These are phyloP conservation scores for Anacardium occidentale DNA, from an alignment of 345 rosid species.

Conservation along the genomic window DNA sequence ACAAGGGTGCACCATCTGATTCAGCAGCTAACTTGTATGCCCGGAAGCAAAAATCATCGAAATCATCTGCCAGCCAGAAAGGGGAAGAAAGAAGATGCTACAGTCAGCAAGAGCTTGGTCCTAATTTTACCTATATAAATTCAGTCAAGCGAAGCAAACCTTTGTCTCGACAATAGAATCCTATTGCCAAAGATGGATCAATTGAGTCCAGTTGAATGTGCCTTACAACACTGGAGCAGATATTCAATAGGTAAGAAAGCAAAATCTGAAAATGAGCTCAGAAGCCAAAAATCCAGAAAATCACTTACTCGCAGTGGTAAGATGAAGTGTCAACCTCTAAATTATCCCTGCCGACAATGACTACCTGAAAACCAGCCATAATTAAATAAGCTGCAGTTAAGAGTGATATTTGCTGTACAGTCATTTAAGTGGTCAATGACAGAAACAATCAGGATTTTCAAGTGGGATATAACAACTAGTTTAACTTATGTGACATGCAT, in stretches of 20 bases:
- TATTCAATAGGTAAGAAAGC: background rate
- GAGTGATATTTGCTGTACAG: background rate
- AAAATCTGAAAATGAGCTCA: background rate
- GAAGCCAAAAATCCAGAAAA: slow-evolving; percentile 2
- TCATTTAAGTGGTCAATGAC: background rate
- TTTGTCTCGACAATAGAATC: slow-evolving; percentile 87
- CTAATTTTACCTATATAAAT: background rate
- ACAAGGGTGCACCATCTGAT: slow-evolving; percentile 86
- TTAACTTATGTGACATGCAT: background rate
- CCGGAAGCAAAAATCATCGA: slow-evolving; percentile 65
- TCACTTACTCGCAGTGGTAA: slow-evolving; percentile 73
- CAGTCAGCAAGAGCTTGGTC: slow-evolving; percentile 1
- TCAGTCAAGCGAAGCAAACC: slow-evolving; percentile 35
- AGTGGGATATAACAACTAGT: background rate
- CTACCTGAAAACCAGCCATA: slow-evolving; percentile 48
- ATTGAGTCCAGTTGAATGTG: slow-evolving; percentile 67
- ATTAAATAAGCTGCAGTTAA: background rate
- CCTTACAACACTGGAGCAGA: slow-evolving; percentile 48
- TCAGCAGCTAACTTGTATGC: slow-evolving; percentile 75
- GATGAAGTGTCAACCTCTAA: slow-evolving; percentile 77
- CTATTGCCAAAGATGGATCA: slow-evolving; percentile 89
- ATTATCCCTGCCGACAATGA: slow-evolving; percentile 47
- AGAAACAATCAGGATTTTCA: background rate
- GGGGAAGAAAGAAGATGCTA: background rate
- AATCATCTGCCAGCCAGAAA: slow-evolving; percentile 52